These are phyloP conservation scores for Epichloe glyceriae DNA, from an alignment of 2,329 filamentous ascomycete species.

Conservation along the genomic window DNA sequence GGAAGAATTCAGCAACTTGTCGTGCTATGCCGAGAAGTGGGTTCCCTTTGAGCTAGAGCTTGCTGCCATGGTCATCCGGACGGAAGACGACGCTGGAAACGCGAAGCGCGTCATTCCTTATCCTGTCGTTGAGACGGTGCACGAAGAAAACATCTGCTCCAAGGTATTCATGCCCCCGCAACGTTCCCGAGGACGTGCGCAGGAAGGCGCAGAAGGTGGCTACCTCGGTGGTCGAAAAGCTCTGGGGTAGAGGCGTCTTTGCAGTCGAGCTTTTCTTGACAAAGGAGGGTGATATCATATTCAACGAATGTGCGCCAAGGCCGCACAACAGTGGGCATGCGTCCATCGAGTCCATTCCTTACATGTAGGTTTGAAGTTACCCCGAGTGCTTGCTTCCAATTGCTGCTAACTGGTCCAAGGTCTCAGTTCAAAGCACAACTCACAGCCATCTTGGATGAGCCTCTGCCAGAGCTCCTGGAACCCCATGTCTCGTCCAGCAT, in stretches of 20 bases:
- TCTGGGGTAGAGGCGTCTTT: constrained; percentile 85
- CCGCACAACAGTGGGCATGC: constrained; percentile 88
- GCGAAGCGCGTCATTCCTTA: constrained; percentile 52
- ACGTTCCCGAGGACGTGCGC: constrained; percentile 47
- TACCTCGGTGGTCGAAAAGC: constrained; percentile 61
- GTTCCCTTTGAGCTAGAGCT: constrained; percentile 76
- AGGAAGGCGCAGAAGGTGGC: constrained; percentile 63
- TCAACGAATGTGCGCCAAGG: constrained; percentile 42
- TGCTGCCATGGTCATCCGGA: constrained; percentile 90
- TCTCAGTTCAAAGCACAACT: constrained; percentile 92
- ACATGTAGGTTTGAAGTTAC: constrained; percentile 29
- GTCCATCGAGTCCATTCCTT: constrained; percentile 80
- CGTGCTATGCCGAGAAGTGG: constrained; percentile 84
- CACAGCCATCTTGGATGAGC: constrained; percentile 59
- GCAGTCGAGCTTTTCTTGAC: constrained; percentile 94
- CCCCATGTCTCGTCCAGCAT: constrained; percentile 50
- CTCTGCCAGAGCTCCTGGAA: constrained; percentile 43
- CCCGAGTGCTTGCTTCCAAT: neutral
- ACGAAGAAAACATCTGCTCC: constrained; percentile 92
- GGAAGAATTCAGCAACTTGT: constrained; percentile 53
- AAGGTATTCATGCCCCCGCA: constrained; percentile 75
- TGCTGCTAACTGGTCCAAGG: constrained; percentile 4
- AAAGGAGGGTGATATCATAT: constrained; percentile 39
- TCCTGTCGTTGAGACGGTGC: constrained; percentile 85
- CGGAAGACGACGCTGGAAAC: constrained; percentile 49